Base-by-base conservation (phyloP, 352 stramenopile species). In the Phytophthora multivora region DNA sequence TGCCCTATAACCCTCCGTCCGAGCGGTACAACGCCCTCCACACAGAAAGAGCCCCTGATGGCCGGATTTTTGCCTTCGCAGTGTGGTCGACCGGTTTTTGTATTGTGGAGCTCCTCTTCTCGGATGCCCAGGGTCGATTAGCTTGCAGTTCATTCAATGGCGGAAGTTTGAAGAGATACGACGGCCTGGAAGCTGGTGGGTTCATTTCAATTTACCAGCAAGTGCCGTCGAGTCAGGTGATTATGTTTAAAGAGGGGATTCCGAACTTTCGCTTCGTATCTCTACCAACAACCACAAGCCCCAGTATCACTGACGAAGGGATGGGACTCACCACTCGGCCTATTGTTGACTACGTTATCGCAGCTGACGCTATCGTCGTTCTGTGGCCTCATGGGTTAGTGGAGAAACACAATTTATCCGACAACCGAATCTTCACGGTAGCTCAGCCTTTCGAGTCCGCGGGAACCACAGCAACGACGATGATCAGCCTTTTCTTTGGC, bases 31-130 rank as follows among this genome's bases (percentile, higher is more conserved):
- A 63, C 21, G 72, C 66, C 12, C 62, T 80, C 33, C 66, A 78
- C 41, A 48, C 51, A 42, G 49, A 66, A 12, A 51, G 39, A 28
- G 25, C 46, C 31, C 13, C 9, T 26, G 39, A 59, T 19, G 68
- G 54, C 18, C 66, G 73, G 16, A 69, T 54, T 40, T 51, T 81
- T 23, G 30, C 58, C 12, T 77, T 79, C 41, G 42, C 59, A 25
- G 69, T 81, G 21, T 79, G 73, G 49, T 77, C 73, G 21, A 81
- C 51, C 13, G 73, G 69, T 0, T 79, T 77, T 57, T 77, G 57
- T 42, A 68, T 77, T 43, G 28, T 80, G 46, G 72, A 80, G 31
- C 40, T 73, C 9, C 62, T 80, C 35, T 64, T 76, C 13, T 56
- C 61, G 8, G 54, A 63, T 41, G 42, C 65, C 4, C 46, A 64